Evolutionary conservation across 192 early-diverging fungal species (phyloP), one percentile per base, ranked within the genome.

Genomic region (Polychytrium aggregatum): DNA sequence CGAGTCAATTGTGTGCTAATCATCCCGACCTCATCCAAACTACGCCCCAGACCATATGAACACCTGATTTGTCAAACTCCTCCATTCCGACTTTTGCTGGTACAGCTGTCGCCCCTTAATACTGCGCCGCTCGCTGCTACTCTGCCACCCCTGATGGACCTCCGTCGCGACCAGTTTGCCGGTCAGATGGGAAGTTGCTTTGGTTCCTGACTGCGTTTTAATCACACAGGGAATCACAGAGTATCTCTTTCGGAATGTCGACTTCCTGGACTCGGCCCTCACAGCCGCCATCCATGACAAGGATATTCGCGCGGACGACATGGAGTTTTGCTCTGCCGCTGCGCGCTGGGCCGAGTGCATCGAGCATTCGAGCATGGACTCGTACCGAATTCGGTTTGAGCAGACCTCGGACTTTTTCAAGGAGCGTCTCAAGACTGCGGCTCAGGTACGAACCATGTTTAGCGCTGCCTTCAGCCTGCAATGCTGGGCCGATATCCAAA

Each of bases 61-160:
- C 87, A 89, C 54, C 73, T 97, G 56, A 86, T 97, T 7, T 95
- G 92, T 51, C 89, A 95, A 65, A 97, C 93, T 0, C 93, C 93
- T 10, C 74, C 90, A 14, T 97, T 97, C 62, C 71, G 89, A 14
- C 76, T 95, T 57, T 87, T 90, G 82, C 75, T 90, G 65, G 79
- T 76, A 64, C n/a, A n/a, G n/a, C n/a, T n/a, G n/a, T n/a, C n/a
- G n/a, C n/a, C n/a, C n/a, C n/a, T n/a, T n/a, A n/a, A n/a, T n/a
- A n/a, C n/a, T n/a, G n/a, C n/a, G n/a, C n/a, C n/a, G n/a, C n/a
- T n/a, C n/a, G n/a, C n/a, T n/a, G n/a, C n/a, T n/a, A n/a, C n/a
- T n/a, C n/a, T n/a, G n/a, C n/a, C n/a, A n/a, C n/a, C n/a, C n/a
- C n/a, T n/a, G n/a, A n/a, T n/a, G n/a, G n/a, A n/a, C n/a, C n/a